Base-by-base conservation (phyloP, 306 rosid species). In the Leucaena leucocephala region DNA sequence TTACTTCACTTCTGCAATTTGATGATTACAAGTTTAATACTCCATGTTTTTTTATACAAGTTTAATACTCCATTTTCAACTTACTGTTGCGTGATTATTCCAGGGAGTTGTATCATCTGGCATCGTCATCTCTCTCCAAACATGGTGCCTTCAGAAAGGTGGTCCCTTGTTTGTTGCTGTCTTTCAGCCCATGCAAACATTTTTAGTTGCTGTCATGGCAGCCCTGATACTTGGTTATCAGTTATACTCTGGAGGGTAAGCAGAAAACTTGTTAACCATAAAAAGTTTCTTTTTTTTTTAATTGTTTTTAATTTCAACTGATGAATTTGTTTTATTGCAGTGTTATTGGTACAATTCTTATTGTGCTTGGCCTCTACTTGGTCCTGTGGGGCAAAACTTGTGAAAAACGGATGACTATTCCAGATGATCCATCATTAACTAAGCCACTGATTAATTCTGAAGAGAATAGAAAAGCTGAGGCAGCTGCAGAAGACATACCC, bases 81-180 rank as follows among this genome's bases (percentile, higher is more conserved):
- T 66, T 35, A 66, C 14, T 67, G 11, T 15, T 33, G 33, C 5
- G 8, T 64, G 39, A 62, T 62, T 52, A 58, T 58, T 76, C n/a
- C 55, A 87, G 90, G 90, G 88, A 63, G 62, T 84, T 59, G 86
- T 87, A 62, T 78, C 88, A 19, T 87, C 90, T 3, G 88, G 83
- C 40, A 62, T 87, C 27, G 90, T 80, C 36, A 74, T 87, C 2
- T 83, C 86, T 45, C 88, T 87, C 43, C 90, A 84, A 85, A 87
- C 88, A 62, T 84, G 88, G 90, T 87, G 88, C 75, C 82, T 87
- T 65, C 86, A 87, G 63, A 84, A 82, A 45, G 82, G 88, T 68
- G 92, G 92, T 46, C 95, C 95, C 7, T 91, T 88, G 17, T 91
- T 85, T 85, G 95, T 88, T 74, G 95, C 91, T 44, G 92, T 85